Percentiles rank a stretch among this genome's conserved stretches.
Conservation (phyloP, 495 filamentous ascomycete species). For the Podospora anserina region DNA sequence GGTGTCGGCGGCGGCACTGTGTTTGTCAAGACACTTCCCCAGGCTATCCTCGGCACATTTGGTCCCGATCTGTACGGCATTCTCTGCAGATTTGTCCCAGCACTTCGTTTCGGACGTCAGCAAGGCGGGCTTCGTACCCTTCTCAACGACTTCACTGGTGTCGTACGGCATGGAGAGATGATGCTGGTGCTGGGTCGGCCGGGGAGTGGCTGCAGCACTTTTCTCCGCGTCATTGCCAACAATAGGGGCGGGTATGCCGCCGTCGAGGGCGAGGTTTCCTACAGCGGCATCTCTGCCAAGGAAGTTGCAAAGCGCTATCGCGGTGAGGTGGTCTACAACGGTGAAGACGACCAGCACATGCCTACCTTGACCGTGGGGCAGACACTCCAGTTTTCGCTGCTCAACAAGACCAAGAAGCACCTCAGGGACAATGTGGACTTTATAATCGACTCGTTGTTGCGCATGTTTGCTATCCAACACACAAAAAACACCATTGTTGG, state of each 20-base stretch:
- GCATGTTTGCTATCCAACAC: constrained; percentile 73
- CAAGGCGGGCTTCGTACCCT: constrained; percentile 52
- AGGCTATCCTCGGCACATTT: constrained; percentile 78
- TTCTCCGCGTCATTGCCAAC: constrained; percentile 74
- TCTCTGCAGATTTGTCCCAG: constrained; percentile 62
- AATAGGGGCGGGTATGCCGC: constrained; percentile 61
- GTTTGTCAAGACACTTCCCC: constrained; percentile 70
- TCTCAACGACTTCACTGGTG: constrained; percentile 74
- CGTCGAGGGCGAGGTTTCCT: constrained; percentile 69
- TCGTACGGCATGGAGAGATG: constrained; percentile 73
- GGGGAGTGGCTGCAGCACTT: constrained; percentile 76
- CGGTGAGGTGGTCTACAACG: constrained; percentile 80
- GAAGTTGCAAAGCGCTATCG: constrained; percentile 67
- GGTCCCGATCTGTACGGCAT: constrained; percentile 76
- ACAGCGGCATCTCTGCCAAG: constrained; percentile 70
- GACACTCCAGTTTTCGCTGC: constrained; percentile 76
- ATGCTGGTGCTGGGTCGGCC: constrained; percentile 81
- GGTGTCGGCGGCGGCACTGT: constrained; percentile 63
- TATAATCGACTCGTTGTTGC: constrained; percentile 66
- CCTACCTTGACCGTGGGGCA: constrained; percentile 74
- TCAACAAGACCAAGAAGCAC: constrained; percentile 77
- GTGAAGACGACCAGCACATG: constrained; percentile 78
- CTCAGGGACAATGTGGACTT: constrained; percentile 64
- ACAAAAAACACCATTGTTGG: constrained; percentile 82
- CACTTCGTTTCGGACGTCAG: constrained; percentile 47